Evolutionary conservation across 2,329 filamentous ascomycete genomes (phyloP).

Genomic region (Blumeria hordei): DNA sequence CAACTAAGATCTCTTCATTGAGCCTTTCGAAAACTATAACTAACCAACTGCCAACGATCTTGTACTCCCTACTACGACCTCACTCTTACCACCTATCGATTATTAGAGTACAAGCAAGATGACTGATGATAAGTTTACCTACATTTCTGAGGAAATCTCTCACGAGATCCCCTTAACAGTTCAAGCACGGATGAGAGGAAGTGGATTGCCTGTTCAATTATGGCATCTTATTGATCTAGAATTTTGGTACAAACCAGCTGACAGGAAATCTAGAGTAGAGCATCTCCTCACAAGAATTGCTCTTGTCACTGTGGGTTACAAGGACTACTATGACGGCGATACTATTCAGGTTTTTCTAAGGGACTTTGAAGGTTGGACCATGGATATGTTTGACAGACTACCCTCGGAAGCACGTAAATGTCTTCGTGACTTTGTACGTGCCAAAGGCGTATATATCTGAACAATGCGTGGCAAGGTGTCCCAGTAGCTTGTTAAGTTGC

Average conservation of each 20-base stretch:
- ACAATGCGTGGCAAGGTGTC: not conserved
- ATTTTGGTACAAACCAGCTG: not conserved
- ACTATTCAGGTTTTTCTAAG: not conserved
- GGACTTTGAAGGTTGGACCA: not conserved
- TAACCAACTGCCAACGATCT: too few species aligned
- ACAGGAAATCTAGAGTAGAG: not conserved
- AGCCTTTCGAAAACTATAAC: not conserved
- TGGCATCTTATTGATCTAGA: not conserved
- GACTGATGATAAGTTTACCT: too few species aligned
- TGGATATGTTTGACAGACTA: not conserved
- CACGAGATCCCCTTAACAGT: not conserved
- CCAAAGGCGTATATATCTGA: not conserved
- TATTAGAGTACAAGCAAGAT: too few species aligned
- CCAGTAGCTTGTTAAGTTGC: not conserved
- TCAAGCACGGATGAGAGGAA: not conserved
- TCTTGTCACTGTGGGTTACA: not conserved
- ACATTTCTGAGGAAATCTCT: not conserved
- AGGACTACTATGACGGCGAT: not conserved
- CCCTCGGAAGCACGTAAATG: not conserved
- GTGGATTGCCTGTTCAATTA: not conserved
- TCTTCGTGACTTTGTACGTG: not conserved
- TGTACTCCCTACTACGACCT: too few species aligned
- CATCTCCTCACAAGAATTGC: not conserved
- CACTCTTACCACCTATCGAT: too few species aligned
- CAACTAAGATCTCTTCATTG: not conserved